Percentiles rank a stretch among this genome's conserved stretches.
These are phyloP conservation scores for Phytomonas serpens DNA, from an alignment of 208 protist genomes.

Conservation along the genomic window DNA sequence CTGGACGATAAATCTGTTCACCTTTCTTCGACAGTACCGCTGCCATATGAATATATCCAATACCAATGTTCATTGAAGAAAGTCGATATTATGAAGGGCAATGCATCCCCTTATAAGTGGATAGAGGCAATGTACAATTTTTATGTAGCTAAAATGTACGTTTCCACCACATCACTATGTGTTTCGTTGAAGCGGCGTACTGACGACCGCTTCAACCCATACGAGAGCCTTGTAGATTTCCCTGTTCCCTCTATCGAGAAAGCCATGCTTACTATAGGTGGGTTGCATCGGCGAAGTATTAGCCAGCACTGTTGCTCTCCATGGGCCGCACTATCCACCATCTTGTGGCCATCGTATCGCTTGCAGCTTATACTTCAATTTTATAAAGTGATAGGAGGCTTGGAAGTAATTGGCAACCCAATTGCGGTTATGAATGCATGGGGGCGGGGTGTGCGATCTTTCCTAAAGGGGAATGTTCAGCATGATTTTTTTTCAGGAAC, in stretches of 20 bases:
- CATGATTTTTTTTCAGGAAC: constrained; percentile 23
- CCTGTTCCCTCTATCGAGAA: constrained; percentile 43
- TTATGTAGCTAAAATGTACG: constrained; percentile 27
- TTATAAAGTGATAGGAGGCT: constrained; percentile 64
- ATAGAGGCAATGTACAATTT: constrained; percentile 21
- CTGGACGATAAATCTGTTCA: not conserved
- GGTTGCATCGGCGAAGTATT: constrained; percentile 20
- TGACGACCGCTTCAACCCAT: constrained; percentile 42
- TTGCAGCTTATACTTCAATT: constrained; percentile 58
- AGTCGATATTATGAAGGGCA: not conserved
- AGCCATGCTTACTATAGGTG: not conserved
- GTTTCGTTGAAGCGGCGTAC: constrained; percentile 42
- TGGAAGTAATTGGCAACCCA: constrained; percentile 72
- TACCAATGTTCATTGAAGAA: not conserved
- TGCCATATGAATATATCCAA: not conserved
- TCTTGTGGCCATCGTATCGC: constrained; percentile 49
- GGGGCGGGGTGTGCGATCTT: constrained; percentile 43
- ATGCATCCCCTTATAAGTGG: too few relatives aligned
- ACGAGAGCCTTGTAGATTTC: constrained; percentile 21
- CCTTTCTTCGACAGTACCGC: not conserved
- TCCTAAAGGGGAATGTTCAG: constrained; percentile 16
- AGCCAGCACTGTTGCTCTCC: constrained; percentile 17
- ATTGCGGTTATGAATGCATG: constrained; percentile 42
- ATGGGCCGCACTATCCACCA: not conserved
- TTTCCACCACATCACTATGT: constrained; percentile 27